These are phyloP conservation scores for Mesembryanthemum crystallinum DNA, from an alignment of 148 eudicot genomes.

Conservation along the genomic window DNA sequence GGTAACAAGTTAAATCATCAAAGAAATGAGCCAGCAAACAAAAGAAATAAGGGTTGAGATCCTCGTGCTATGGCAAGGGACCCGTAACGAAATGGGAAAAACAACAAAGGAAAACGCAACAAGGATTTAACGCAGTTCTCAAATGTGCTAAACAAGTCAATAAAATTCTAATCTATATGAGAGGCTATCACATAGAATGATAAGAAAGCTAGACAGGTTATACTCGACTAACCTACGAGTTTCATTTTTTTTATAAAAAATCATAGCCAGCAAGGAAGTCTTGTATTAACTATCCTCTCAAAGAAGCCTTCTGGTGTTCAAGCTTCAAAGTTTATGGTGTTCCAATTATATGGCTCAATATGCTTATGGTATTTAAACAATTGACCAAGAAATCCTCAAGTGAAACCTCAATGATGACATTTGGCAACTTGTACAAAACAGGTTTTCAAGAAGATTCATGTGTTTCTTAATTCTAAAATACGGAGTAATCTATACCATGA, in stretches of 20 bases:
- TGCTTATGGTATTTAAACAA: background rate
- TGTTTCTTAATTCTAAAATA: background rate
- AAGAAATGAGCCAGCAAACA: background rate
- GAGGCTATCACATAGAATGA: background rate
- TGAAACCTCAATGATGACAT: background rate
- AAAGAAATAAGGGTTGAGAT: background rate
- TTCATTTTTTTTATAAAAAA: background rate
- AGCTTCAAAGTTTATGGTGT: background rate
- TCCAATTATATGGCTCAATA: background rate
- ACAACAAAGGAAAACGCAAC: background rate
- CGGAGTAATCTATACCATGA: too few relatives aligned
- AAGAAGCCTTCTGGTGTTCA: background rate
- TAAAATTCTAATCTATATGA: background rate
- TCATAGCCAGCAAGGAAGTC: background rate
- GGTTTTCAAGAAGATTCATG: background rate
- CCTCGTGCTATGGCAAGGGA: background rate
- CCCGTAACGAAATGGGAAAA: background rate
- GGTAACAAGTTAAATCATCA: background rate
- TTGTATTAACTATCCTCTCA: background rate
- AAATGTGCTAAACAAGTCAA: background rate
- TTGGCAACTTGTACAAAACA: background rate
- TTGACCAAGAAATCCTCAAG: background rate
- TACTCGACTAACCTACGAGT: background rate
- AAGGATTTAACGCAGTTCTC: background rate
- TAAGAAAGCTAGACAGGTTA: background rate